Evolutionary conservation across 305 asterid species (phyloP).

Genomic region (Plantago coronopus): DNA sequence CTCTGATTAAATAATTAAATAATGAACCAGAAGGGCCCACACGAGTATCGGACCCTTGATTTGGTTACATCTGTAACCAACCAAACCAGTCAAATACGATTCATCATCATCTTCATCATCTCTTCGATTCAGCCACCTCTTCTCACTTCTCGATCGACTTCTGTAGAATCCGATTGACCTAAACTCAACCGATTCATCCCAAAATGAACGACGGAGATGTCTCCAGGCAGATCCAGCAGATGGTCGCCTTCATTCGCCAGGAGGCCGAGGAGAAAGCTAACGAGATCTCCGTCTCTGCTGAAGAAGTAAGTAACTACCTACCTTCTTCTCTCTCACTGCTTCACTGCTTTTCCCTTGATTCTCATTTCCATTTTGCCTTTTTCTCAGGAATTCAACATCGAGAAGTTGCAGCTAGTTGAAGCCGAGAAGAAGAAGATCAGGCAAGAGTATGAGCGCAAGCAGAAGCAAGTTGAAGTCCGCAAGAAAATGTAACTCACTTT

Average conservation of each 20-base stretch:
- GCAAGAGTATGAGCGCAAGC: slow-evolving; percentile 86
- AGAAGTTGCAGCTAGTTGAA: slow-evolving; percentile 88
- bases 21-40: too few species aligned
- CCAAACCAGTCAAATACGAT: too few species aligned
- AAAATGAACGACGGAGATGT: slow-evolving; percentile 82
- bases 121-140: too few species aligned
- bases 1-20: too few species aligned
- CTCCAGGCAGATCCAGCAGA: slow-evolving; percentile 94
- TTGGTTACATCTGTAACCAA: too few species aligned
- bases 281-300: slow-evolving; percentile 91
- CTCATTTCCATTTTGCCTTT: neutral
- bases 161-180: neutral
- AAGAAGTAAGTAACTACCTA: slow-evolving; percentile 46
- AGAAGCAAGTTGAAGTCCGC: slow-evolving; percentile 79
- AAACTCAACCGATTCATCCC: slow-evolving; percentile 21
- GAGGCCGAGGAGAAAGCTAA: slow-evolving; percentile 93
- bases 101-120: too few species aligned
- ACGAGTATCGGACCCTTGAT: too few species aligned
- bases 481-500: slow-evolving; percentile 62
- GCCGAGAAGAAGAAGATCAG: slow-evolving; percentile 95
- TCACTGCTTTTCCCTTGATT: neutral
- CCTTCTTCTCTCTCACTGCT: neutral
- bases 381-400: slow-evolving; percentile 85
- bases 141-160: too few species aligned
- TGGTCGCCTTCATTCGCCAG: slow-evolving; percentile 95